These are phyloP conservation scores for Potentilla sterilis DNA, from an alignment of 306 rosid genomes.

Conservation along the genomic window DNA sequence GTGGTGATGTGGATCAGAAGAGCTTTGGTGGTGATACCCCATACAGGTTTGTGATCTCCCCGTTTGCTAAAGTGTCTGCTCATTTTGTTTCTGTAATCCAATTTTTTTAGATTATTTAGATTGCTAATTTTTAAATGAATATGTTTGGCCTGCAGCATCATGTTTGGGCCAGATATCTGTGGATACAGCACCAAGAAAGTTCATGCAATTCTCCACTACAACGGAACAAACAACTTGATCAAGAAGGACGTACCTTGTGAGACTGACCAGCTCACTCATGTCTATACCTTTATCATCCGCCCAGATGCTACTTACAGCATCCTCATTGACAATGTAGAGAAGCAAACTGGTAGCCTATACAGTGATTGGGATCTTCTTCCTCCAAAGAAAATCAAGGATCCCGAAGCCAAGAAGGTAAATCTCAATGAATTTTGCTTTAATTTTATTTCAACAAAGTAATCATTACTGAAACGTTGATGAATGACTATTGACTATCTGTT, in stretches of 20 bases:
- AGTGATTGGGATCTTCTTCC: constrained; percentile 95
- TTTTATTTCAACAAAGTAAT: constrained; percentile 3
- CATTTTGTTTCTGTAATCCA: neutral
- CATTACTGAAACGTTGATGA: constrained; percentile 9
- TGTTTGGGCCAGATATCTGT: constrained; percentile 99
- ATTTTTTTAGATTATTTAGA: neutral
- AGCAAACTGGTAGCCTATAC: constrained; percentile 93
- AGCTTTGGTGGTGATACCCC: constrained; percentile 95
- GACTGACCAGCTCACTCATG: constrained; percentile 94
- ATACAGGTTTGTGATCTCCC: constrained; percentile 64
- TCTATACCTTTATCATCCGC: constrained; percentile 82
- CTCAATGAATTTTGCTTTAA: neutral
- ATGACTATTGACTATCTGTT: constrained; percentile 19
- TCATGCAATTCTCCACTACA: constrained; percentile 83
- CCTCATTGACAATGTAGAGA: constrained; percentile 89
- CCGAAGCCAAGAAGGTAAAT: constrained; percentile 80
- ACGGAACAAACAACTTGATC: constrained; percentile 77
- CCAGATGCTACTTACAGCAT: constrained; percentile 97
- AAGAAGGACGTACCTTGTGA: constrained; percentile 99
- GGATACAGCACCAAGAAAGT: constrained; percentile 99
- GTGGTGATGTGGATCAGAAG: constrained; percentile 93
- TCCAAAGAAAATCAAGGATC: constrained; percentile 88
- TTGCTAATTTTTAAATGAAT: constrained; percentile 20
- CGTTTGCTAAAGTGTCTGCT: neutral
- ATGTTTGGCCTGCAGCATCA: constrained; percentile 57